Evolutionary conservation across 2,329 filamentous ascomycete genomes (phyloP), one percentile per base, ranked within the genome.

Genomic region (Didymella segeticola): DNA sequence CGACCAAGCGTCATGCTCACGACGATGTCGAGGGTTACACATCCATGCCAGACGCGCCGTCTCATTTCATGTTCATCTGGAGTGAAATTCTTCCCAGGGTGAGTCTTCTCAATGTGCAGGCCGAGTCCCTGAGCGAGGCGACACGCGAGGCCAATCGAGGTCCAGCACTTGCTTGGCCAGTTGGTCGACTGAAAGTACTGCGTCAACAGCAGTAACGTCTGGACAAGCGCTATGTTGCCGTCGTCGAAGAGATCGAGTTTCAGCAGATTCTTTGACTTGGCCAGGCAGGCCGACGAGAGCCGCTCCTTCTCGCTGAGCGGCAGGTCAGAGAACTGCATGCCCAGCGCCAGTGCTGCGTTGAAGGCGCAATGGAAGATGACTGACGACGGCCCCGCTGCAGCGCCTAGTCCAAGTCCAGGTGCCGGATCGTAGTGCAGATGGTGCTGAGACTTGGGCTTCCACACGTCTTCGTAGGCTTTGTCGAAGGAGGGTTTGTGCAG

Each of bases 1-100:
- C 54, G 38, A 14, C 54, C 54, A 14, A 57, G 34, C 10, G 54
- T 53, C 54, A 57, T 57, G 43, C 54, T 57, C 26, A 57, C 54
- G 14, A 49, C 43, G 9, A 50, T 46, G n/a, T 55, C 52, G 27
- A 56, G 14, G 4, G 47, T 52, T 15, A 52, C 42, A 31, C 53
- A 56, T 2, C 53, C 47, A 31, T 56, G 47, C 53, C 53, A 56
- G 9, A 51, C 47, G 22, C 53, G 47, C 19, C 46, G 36, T 15
- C 47, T 38, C 14, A 56, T 46, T 8, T 56, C 53, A 17, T 37
- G 25, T 10, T 52, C 47, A 2, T 15, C n/a, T 17, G 33, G 5
- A 12, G 26, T 34, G 30, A 43, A 23, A 3, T 17, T 23, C 25
- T 46, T 23, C 9, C 36, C 20, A 17, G 27, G 29, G 17, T 26